Conservation (phyloP, 2,329 filamentous ascomycete genomes). For the Fusarium multiceps region DNA sequence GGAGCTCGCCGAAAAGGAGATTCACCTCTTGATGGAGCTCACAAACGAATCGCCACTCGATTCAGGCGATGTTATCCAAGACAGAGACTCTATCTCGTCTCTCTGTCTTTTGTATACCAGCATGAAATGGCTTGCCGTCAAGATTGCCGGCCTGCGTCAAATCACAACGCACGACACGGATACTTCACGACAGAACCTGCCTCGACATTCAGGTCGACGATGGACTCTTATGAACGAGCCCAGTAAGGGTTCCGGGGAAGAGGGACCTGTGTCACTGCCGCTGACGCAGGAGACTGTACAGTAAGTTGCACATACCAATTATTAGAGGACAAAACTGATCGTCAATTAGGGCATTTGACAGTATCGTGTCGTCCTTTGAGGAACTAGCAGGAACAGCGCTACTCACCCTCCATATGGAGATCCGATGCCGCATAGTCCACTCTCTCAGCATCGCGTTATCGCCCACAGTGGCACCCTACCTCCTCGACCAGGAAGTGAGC, state of each 20-base stretch:
- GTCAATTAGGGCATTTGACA: slow-evolving; percentile 78
- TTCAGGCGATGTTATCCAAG: slow-evolving; percentile 86
- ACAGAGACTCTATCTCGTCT: slow-evolving; percentile 85
- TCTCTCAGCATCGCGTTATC: slow-evolving; percentile 75
- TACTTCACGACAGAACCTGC: slow-evolving; percentile 66
- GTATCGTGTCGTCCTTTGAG: slow-evolving; percentile 84
- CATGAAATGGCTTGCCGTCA: slow-evolving; percentile 96
- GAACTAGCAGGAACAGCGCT: slow-evolving; percentile 83
- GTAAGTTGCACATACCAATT: slow-evolving; percentile 60
- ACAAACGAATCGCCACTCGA: slow-evolving; percentile 72
- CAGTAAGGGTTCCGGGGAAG: slow-evolving; percentile 67
- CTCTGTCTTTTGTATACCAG: slow-evolving; percentile 93
- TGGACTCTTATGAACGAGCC: slow-evolving; percentile 85
- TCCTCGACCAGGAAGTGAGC: slow-evolving; percentile 76
- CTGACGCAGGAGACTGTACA: slow-evolving; percentile 86
- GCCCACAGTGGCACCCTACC: slow-evolving; percentile 69
- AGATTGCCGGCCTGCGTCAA: slow-evolving; percentile 82
- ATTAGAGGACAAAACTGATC: slow-evolving; percentile 40
- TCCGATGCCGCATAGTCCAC: slow-evolving; percentile 85
- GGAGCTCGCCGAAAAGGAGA: slow-evolving; percentile 72
- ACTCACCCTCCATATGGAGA: slow-evolving; percentile 87
- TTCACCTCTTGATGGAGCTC: slow-evolving; percentile 65
- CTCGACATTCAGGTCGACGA: slow-evolving; percentile 72
- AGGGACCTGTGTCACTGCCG: slow-evolving; percentile 81
- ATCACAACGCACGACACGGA: slow-evolving; percentile 81